phyloP scores from a whole-genome alignment of 352 stramenopile genomes.

The Phytophthora hibernalis region DNA sequence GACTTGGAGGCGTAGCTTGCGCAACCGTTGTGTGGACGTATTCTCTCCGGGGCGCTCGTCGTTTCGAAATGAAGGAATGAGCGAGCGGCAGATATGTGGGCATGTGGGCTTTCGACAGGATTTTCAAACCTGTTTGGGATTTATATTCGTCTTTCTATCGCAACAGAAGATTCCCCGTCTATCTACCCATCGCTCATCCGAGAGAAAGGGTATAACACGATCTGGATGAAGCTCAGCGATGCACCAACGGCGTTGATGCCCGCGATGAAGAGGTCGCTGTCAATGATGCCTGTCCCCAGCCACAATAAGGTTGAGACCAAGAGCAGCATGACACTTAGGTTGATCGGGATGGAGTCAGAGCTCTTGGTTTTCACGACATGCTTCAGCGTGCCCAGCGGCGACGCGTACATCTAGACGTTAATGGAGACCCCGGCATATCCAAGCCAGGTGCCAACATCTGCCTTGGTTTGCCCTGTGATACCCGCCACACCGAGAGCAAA shows the following conservation, averaged over 20 bases:
- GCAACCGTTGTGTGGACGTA: too few species aligned
- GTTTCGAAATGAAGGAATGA: too few species aligned
- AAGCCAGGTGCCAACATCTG: slow-evolving; percentile 4
- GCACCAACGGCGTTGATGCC: slow-evolving; percentile 45
- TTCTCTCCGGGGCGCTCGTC: too few species aligned
- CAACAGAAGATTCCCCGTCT: too few species aligned
- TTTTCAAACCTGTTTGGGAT: too few species aligned
- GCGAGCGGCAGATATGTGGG: too few species aligned
- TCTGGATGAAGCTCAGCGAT: slow-evolving; percentile 43
- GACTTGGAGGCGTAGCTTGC: too few species aligned
- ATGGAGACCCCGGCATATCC: slow-evolving; percentile 19
- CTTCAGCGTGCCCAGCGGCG: slow-evolving; percentile 47
- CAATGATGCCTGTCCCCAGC: slow-evolving; percentile 45
- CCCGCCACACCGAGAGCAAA: slow-evolving; percentile 1
- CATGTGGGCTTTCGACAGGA: too few species aligned
- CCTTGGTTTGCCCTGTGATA: slow-evolving; percentile 9
- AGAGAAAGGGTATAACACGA: slow-evolving; percentile 60
- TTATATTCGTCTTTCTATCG: too few species aligned
- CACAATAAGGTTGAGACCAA: slow-evolving; percentile 50
- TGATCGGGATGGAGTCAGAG: slow-evolving; percentile 52
- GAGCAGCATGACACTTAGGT: slow-evolving; percentile 49
- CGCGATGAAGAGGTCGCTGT: slow-evolving; percentile 46
- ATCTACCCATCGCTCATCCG: too few species aligned
- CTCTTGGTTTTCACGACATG: slow-evolving; percentile 49
- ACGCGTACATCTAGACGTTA: slow-evolving; percentile 43